phyloP scores from a whole-genome alignment of 495 filamentous ascomycete species.

The Immersiella caudata region DNA sequence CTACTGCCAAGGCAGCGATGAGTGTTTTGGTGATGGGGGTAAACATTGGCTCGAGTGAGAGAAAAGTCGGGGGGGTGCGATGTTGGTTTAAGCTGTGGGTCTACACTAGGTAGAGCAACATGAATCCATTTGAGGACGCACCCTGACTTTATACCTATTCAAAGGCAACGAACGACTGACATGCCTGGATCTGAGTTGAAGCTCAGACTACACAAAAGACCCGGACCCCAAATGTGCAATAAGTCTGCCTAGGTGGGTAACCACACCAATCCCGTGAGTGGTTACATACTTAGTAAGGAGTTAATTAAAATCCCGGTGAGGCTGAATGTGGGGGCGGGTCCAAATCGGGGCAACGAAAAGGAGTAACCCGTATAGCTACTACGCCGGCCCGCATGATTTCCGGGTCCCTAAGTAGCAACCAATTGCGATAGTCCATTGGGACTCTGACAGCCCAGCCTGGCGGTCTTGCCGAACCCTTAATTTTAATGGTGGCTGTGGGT shows the following conservation, averaged over 20 bases:
- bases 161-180: not conserved
- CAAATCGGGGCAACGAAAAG: not conserved
- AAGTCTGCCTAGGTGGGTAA: not conserved
- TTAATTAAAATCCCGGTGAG: not conserved
- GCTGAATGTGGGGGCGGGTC: not conserved
- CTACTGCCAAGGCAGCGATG: constrained; percentile 8
- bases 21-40: constrained; percentile 6
- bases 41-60: not conserved
- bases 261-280: not conserved
- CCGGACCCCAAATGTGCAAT: too few species aligned
- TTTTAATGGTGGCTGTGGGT: not conserved
- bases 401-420: not conserved
- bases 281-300: not conserved
- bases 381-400: not conserved
- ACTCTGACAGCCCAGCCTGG: not conserved
- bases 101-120: not conserved
- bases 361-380: constrained; percentile 2
- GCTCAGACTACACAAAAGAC: too few species aligned
- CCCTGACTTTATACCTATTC: not conserved
- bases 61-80: not conserved
- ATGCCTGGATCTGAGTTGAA: not conserved
- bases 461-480: not conserved
- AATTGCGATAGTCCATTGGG: not conserved
- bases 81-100: constrained; percentile 6
- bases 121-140: not conserved